A percentile compares a stretch with the other conserved stretches of the same genome.
Conservation (phyloP, 2,329 filamentous ascomycete species). For the Fusarium annulatum region DNA sequence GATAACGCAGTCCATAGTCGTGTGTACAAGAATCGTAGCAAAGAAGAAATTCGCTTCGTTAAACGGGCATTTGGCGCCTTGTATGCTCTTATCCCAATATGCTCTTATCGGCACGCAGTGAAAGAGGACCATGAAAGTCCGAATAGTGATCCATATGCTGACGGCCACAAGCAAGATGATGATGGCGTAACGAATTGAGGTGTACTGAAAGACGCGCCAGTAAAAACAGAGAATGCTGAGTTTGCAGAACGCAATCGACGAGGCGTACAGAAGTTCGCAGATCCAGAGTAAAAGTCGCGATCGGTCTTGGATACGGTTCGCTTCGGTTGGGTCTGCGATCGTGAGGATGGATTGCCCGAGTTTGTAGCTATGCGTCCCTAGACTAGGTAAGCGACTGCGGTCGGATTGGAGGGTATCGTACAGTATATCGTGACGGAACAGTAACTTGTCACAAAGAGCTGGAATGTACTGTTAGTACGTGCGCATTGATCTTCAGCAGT, state of each 20-base stretch:
- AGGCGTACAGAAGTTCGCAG: slow-evolving; percentile 38
- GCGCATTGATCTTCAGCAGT: background rate
- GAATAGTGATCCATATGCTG: slow-evolving; percentile 42
- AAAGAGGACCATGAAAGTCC: slow-evolving; percentile 49
- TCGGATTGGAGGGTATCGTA: background rate
- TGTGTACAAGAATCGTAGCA: slow-evolving; percentile 46
- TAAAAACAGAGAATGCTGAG: slow-evolving; percentile 46
- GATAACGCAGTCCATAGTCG: slow-evolving; percentile 39
- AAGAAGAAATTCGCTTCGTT: slow-evolving; percentile 49
- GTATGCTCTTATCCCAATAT: slow-evolving; percentile 47
- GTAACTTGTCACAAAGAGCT: slow-evolving; percentile 24
- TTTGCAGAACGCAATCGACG: slow-evolving; percentile 44
- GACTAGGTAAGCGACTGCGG: background rate
- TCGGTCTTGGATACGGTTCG: background rate
- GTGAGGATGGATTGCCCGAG: slow-evolving; percentile 23
- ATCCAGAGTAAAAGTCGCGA: slow-evolving; percentile 33
- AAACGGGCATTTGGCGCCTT: slow-evolving; percentile 43
- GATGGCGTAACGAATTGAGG: slow-evolving; percentile 45
- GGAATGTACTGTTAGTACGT: background rate
- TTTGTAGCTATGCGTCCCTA: slow-evolving; percentile 30
- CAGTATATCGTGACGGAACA: slow-evolving; percentile 20
- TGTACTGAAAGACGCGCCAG: slow-evolving; percentile 45
- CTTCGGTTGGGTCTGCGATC: background rate
- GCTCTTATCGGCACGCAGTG: slow-evolving; percentile 49
- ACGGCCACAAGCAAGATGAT: slow-evolving; percentile 33